Conservation (phyloP, 441 rosid genomes). For the Viola pubescens region DNA sequence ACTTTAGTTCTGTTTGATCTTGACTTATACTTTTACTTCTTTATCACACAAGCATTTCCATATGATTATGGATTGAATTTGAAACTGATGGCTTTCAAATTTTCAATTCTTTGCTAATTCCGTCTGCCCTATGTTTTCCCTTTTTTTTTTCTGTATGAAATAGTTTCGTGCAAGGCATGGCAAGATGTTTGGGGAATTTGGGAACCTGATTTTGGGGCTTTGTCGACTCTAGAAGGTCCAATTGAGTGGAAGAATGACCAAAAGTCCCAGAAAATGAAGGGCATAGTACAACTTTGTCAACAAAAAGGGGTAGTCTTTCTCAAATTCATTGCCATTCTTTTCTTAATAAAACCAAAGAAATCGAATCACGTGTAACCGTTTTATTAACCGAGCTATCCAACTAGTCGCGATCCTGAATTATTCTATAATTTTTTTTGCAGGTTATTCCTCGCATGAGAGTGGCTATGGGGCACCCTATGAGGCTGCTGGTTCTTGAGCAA, state of each 20-base stretch:
- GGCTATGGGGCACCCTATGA: constrained; percentile 32
- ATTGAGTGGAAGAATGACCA: constrained; percentile 21
- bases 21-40: too few relatives aligned
- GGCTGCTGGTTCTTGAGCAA: constrained; percentile 33
- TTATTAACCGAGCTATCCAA: neutral
- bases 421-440: constrained; percentile 9
- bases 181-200: constrained; percentile 37
- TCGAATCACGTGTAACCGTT: too few relatives aligned
- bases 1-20: too few relatives aligned
- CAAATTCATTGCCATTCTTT: neutral
- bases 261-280: constrained; percentile 26
- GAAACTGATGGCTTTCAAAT: too few relatives aligned
- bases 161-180: constrained; percentile 34
- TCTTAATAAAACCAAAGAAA: neutral
- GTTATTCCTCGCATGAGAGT: constrained; percentile 28
- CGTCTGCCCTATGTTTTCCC: neutral
- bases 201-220: constrained; percentile 25
- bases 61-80: too few relatives aligned
- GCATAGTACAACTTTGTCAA: constrained; percentile 26
- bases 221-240: constrained; percentile 13
- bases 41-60: too few relatives aligned
- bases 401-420: neutral
- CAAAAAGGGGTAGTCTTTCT: constrained; percentile 23
- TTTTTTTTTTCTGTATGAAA: neutral
- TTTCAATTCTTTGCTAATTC: neutral